Evolutionary conservation across 2,329 filamentous ascomycete species (phyloP), one percentile per base, ranked within the genome.

Genomic region (Trichocomaceae sp.): DNA sequence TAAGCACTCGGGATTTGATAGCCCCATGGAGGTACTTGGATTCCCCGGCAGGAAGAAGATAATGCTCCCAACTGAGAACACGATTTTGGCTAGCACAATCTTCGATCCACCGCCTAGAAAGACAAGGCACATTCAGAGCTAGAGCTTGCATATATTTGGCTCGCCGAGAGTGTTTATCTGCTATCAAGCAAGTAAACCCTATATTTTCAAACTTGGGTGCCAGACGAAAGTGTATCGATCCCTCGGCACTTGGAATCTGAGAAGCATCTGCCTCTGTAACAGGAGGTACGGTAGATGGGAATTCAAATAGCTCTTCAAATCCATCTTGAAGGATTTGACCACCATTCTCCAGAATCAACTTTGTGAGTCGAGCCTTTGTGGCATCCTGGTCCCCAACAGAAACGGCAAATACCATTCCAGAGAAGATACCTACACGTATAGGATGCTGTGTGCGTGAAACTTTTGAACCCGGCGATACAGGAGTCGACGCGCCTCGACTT

Each of bases 61-160:
- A 97, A 0, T 84, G 82, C 7, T 80, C 75, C 87, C 91, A 96
- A 50, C 87, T 81, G 0, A 95, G 72, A 0, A 92, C 71, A 7
- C 72, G 66, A 5, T 77, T 75, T 31, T 82, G 81, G 1, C 77
- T 70, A 2, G 92, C 69, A 58, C 88, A 96, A 49, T 87, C 81
- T 23, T 82, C 78, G 47, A 95, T 76, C 92, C 93, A 99, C 53
- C 85, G 84, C 5, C 84, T 81, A 5, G 89, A 86, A 1, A 99
- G 77, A 64, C 91, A 96, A 0, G 93, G 93, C 0, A 99, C 73
- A 0, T 89, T 90, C 0, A 99, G 80, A 0, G 93, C 91, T 2
- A 99, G 80, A 0, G 93, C 93, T 72, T 97, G 91, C 79, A 97
- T 88, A 69, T 93, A 96, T 68, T 97, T 99, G 49, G 85, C 82